Conservation (phyloP, 768 basidiomycete species). For the Clitopilus passeckerianus region DNA sequence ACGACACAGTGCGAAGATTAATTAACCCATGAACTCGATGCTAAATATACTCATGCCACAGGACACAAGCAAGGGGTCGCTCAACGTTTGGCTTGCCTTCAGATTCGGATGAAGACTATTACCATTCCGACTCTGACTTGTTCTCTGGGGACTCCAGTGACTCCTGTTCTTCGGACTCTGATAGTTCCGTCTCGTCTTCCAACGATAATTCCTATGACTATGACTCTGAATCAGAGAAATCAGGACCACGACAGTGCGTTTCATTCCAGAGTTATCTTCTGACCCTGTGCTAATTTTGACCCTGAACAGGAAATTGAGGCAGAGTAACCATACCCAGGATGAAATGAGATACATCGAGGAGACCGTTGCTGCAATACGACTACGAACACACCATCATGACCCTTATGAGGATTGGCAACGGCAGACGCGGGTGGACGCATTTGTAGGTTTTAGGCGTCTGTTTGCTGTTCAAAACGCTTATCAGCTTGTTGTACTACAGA, state of each 20-base stretch:
- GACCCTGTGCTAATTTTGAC: neutral
- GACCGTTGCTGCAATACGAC: slow-evolving; percentile 45
- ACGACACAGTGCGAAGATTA: neutral
- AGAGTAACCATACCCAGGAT: slow-evolving; percentile 25
- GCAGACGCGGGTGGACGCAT: slow-evolving; percentile 44
- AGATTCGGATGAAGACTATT: slow-evolving; percentile 25
- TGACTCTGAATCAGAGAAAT: slow-evolving; percentile 39
- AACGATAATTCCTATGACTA: slow-evolving; percentile 24
- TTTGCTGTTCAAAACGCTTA: neutral
- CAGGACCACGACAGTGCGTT: slow-evolving; percentile 27
- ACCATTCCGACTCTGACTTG: slow-evolving; percentile 27
- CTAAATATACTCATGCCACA: slow-evolving; percentile 7
- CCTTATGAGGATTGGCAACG: slow-evolving; percentile 58
- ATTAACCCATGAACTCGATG: neutral
- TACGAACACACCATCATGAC: slow-evolving; percentile 46
- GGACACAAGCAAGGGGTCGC: slow-evolving; percentile 23
- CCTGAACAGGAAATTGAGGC: slow-evolving; percentile 18
- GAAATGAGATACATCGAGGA: slow-evolving; percentile 43
- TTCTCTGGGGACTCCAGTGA: slow-evolving; percentile 21
- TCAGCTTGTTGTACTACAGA: slow-evolving; percentile 18
- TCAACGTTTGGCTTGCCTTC: slow-evolving; percentile 54
- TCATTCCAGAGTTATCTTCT: neutral
- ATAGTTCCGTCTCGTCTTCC: slow-evolving; percentile 16
- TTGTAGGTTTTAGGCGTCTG: slow-evolving; percentile 28
- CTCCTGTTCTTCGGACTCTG: slow-evolving; percentile 8